Conservation (phyloP, 2,329 filamentous ascomycete species). For the Chrysoporthe deuterocubensis region DNA sequence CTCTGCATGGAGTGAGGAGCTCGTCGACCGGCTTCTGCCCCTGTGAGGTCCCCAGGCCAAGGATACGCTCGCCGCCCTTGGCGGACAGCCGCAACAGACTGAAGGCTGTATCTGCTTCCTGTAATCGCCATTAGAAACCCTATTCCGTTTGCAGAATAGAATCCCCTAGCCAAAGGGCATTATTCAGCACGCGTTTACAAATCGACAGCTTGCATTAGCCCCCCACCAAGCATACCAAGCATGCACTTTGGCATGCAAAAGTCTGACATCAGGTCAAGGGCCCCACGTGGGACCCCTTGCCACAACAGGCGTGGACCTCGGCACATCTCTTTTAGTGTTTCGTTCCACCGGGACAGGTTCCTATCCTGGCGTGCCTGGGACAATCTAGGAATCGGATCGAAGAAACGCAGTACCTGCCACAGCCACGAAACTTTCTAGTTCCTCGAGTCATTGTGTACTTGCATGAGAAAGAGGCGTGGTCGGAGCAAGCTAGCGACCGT, state of each 20-base stretch:
- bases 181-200: too few species aligned
- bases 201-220: background rate
- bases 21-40: too few species aligned
- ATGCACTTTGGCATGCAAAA: background rate
- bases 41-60: too few species aligned
- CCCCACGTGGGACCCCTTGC: background rate
- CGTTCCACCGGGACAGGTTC: background rate
- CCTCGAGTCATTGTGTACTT: background rate
- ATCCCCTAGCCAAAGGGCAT: too few species aligned
- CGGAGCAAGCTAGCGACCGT: background rate
- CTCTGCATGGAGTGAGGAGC: too few species aligned
- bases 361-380: background rate
- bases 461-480: background rate
- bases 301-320: background rate
- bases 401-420: background rate
- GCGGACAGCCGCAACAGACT: too few species aligned
- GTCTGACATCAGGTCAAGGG: background rate
- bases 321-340: background rate
- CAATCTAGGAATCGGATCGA: background rate
- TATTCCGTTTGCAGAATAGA: too few species aligned
- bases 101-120: too few species aligned
- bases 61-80: too few species aligned
- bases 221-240: background rate
- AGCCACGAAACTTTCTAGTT: background rate
- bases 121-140: too few species aligned